Percentiles rank a stretch among this genome's conserved stretches.
Conservation (phyloP, 306 rosid genomes). For the Lupinus albus region DNA sequence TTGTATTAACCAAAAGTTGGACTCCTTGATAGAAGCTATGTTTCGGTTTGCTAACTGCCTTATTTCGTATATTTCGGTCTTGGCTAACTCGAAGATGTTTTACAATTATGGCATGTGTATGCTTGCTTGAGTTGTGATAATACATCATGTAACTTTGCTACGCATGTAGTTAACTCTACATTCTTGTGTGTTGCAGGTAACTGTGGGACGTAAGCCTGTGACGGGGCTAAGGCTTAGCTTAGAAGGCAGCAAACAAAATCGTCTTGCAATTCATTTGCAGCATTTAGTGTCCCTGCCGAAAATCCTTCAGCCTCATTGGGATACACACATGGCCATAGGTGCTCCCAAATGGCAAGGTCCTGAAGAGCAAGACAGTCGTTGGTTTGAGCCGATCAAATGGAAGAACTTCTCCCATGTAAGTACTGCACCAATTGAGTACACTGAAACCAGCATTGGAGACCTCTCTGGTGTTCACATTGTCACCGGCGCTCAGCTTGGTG, state of each 20-base stretch:
- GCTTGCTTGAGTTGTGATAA: neutral
- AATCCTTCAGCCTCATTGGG: slow-evolving; percentile 96
- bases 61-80: neutral
- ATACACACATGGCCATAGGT: slow-evolving; percentile 85
- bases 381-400: slow-evolving; percentile 99
- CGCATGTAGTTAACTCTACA: neutral
- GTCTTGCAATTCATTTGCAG: slow-evolving; percentile 88
- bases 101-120: neutral
- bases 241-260: slow-evolving; percentile 86
- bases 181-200: slow-evolving; percentile 63
- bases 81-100: neutral
- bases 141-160: slow-evolving; percentile 5
- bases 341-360: slow-evolving; percentile 99
- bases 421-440: slow-evolving; percentile 92
- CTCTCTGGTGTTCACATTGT: slow-evolving; percentile 96
- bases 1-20: neutral
- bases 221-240: slow-evolving; percentile 90
- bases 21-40: neutral
- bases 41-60: slow-evolving; percentile 14
- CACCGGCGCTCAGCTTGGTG: slow-evolving; percentile 97
- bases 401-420: slow-evolving; percentile 99
- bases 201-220: slow-evolving; percentile 96
- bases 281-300: slow-evolving; percentile 94
- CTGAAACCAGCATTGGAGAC: slow-evolving; percentile 89
- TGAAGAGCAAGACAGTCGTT: slow-evolving; percentile 99